Base-by-base conservation (phyloP, 495 filamentous ascomycete species). In the Chaetomidium leptoderma region DNA sequence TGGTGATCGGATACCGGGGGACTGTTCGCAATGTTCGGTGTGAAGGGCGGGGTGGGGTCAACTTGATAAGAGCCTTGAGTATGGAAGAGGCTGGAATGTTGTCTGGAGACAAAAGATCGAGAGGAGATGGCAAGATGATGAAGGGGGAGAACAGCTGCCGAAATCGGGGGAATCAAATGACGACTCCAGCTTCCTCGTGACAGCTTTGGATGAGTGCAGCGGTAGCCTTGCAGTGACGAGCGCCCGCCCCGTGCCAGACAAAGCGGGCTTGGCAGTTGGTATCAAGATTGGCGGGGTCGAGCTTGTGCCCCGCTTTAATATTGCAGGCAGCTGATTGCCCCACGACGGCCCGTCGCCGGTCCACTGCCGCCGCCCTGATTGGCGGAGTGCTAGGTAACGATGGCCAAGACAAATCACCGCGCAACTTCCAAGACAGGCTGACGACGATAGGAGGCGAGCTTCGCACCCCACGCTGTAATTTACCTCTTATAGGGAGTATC, bases 361-460 rank as follows among this genome's bases (percentile, higher is more conserved):
- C 40, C 48, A 24, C 48, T 21, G 3, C n/a, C 8, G 14, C 16
- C n/a, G 11, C 33, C 10, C 10, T 61, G 45, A 61, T 61, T 61
- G 59, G 59, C 17, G n/a, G n/a, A n/a, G n/a, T 8, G 47, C 0
- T 11, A 11, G 32, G 16, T 32, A 11, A 14, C 36, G n/a, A 7
- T 11, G 32, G 19, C 57, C 43, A 55, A 53, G n/a, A 17, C 29
- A 36, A n/a, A 53, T 40, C 45, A n/a, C 40, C 37, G 33, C 21
- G 59, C 51, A 47, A 52, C 61, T 57, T 55, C 57, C 53, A 54
- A 47, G 57, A 57, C 53, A 46, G 52, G 63, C 57, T 65, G 63
- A 65, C 63, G 63, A 65, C 63, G 57, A 58, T 39, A 46, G 51
- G 57, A 55, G 60, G 53, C 42, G 53, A 61, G 59, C 59, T 42